These are phyloP conservation scores for Gastrolobium villosum DNA, from an alignment of 306 rosid species.

Conservation along the genomic window DNA sequence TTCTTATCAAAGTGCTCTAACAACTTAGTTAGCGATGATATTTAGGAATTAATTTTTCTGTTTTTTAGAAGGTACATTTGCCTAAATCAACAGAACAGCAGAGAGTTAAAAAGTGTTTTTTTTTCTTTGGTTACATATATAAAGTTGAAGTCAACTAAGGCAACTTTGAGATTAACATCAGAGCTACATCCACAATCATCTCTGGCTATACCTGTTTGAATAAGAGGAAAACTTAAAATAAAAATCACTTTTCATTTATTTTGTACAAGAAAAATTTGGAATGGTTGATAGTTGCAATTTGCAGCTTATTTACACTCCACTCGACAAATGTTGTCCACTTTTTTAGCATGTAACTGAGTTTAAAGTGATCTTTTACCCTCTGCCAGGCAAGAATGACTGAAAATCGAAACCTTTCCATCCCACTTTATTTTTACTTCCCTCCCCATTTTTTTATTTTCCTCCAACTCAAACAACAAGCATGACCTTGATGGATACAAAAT, in stretches of 20 bases:
- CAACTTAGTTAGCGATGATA: constrained; percentile 17
- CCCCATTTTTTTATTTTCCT: background rate
- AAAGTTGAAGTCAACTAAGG: background rate
- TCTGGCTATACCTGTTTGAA: background rate
- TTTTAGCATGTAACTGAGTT: background rate
- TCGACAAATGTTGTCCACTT: constrained; percentile 1
- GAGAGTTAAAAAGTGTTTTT: background rate
- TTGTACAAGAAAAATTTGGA: constrained; percentile 1
- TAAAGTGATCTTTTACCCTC: background rate
- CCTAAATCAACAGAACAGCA: background rate
- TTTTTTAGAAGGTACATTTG: constrained; percentile 5
- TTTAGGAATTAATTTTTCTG: constrained; percentile 5
- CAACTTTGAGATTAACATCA: constrained; percentile 23
- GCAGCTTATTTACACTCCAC: background rate
- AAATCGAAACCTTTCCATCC: background rate
- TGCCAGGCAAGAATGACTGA: background rate
- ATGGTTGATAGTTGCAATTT: background rate
- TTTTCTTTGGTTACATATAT: background rate
- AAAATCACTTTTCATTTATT: background rate
- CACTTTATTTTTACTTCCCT: constrained; percentile 1
- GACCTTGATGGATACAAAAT: background rate
- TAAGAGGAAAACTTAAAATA: background rate
- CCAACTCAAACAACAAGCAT: background rate
- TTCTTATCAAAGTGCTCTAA: constrained; percentile 1
- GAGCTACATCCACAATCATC: background rate